Evolutionary conservation across 2,329 filamentous ascomycete genomes (phyloP).

Genomic region (Pseudogymnoascus sp.): DNA sequence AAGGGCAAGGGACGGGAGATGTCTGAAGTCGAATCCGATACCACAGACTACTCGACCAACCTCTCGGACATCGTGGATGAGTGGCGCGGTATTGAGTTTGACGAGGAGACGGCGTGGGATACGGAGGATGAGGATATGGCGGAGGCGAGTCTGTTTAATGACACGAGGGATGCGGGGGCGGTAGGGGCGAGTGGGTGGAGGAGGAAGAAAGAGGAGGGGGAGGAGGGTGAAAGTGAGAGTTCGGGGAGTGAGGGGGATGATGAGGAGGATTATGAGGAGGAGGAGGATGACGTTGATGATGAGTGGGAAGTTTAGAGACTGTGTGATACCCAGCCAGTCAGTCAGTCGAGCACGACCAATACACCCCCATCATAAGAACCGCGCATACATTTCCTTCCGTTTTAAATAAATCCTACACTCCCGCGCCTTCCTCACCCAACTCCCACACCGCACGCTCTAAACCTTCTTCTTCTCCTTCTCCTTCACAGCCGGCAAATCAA

Average conservation of each 20-base stretch:
- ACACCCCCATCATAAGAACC: not conserved
- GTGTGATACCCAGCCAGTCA: not conserved
- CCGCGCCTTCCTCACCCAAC: not conserved
- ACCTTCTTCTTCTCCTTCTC: constrained; percentile 35
- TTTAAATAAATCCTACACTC: not conserved
- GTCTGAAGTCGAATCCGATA: not conserved
- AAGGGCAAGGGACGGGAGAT: not conserved
- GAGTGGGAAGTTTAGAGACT: not conserved
- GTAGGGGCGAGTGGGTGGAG: not conserved
- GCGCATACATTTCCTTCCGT: not conserved
- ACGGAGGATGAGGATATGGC: constrained; percentile 7
- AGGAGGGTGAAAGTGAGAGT: not conserved
- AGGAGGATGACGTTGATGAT: not conserved
- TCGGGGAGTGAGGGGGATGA: not conserved
- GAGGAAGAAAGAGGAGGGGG: not conserved
- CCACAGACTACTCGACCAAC: not conserved
- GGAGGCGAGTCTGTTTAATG: not conserved
- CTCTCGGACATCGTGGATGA: not conserved
- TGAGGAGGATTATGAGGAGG: not conserved
- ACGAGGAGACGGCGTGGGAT: not conserved
- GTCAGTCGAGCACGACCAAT: not conserved
- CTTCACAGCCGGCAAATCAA: constrained; percentile 59
- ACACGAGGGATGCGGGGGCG: not conserved
- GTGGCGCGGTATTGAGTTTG: not conserved
- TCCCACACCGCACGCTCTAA: not conserved